phyloP scores from a whole-genome alignment of 371 early-diverging fungal genomes.

The Lichtheimia hyalospora region DNA sequence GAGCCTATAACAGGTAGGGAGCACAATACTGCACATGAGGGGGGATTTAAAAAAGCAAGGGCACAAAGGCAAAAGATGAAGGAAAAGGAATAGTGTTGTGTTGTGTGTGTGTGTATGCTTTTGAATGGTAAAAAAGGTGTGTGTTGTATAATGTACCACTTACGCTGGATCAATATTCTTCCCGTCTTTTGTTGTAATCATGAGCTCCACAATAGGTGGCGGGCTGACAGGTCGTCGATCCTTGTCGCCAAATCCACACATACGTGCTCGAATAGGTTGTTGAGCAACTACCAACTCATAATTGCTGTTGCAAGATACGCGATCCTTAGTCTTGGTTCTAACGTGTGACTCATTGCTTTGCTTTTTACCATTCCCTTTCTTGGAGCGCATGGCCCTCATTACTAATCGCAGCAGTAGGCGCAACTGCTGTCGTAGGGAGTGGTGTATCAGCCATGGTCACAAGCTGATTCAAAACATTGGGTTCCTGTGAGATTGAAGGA shows the following conservation, averaged over 20 bases:
- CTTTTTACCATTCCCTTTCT: slow-evolving; percentile 1
- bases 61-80: too few relatives aligned
- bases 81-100: too few relatives aligned
- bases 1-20: not conserved
- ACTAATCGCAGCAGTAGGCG: not conserved
- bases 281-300: slow-evolving; percentile 48
- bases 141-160: not conserved
- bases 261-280: slow-evolving; percentile 64
- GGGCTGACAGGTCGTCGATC: slow-evolving; percentile 73
- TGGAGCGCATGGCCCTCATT: not conserved
- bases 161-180: slow-evolving; percentile 12
- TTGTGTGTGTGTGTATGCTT: too few relatives aligned
- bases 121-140: too few relatives aligned
- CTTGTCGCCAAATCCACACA: slow-evolving; percentile 73
- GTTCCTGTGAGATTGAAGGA: not conserved
- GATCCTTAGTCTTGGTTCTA: slow-evolving; percentile 2
- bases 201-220: slow-evolving; percentile 63
- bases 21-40: too few relatives aligned
- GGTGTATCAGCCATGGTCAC: not conserved
- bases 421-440: not conserved
- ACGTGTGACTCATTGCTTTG: not conserved
- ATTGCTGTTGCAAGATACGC: slow-evolving; percentile 3
- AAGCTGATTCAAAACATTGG: not conserved
- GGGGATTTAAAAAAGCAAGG: too few relatives aligned
- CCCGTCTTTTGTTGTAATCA: slow-evolving; percentile 24